Evolutionary conservation across 2,329 filamentous ascomycete species (phyloP), one percentile per base, ranked within the genome.

Genomic region (Sporothrix globosa): DNA sequence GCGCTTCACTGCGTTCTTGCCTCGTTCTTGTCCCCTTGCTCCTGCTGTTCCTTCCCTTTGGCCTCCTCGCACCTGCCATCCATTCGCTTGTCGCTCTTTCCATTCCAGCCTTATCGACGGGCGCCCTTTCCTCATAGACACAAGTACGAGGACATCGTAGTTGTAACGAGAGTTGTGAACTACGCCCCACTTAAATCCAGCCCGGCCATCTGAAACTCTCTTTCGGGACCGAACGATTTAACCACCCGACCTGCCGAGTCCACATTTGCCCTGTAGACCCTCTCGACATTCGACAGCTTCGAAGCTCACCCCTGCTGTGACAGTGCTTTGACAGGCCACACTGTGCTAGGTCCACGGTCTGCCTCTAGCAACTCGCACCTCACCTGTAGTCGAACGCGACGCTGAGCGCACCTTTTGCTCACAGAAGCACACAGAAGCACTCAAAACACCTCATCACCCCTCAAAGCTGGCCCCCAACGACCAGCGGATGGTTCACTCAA

Each of bases 201-300:
- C 53, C 53, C 72, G 69, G 72, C 30, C 27, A 19, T 48, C 48
- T 48, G 48, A 52, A 56, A 30, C 54, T 48, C 34, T 34, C 2
- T 14, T 66, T 73, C 72, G 72, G 72, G 70, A 72, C 72, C 72
- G 72, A 73, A 69, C 34, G 34, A 34, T 34, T 56, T 70, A 73
- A 61, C 72, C 70, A 66, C 46, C 56, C 27, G 30, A 41, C 41
- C 21, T 46, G 10, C 63, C 63, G 56, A 65, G 30, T 34, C 48
- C 48, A 27, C 65, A 34, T 19, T 44, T 67, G 19, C 30, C 50
- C n/a, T 27, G 66, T 14, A 44, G 39, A 60, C 27, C 27, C 27
- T 27, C 27, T 21, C 10, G 53, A 30, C 52, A 11, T 21, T 54
- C 52, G 27, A 14, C 21, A 54, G 52, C 24, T 54, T 4, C 17